Base-by-base conservation (phyloP, 768 basidiomycete genomes). In the Psilocybe sp. region DNA sequence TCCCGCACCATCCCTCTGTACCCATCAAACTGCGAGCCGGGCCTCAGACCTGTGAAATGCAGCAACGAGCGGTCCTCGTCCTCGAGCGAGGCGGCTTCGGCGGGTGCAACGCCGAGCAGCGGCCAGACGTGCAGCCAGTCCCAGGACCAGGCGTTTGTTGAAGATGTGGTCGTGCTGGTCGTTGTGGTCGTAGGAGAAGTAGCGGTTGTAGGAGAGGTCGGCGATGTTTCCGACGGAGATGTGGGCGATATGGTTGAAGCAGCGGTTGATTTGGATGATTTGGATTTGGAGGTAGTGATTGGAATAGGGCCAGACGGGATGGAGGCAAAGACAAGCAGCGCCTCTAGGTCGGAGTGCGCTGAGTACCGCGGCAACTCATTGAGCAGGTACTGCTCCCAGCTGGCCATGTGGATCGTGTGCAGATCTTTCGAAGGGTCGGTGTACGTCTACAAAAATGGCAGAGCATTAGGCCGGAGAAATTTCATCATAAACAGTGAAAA, bases 41-140 rank as follows among this genome's bases (percentile, higher is more conserved):
- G 53, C 47, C 55, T 60, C 16, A 62, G 31, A 2, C 63, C 61
- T 47, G 58, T 48, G 1, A 64, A 20, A 40, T 57, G 47, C 9
- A 64, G 44, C 12, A 47, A 43, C 4, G 47, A 34, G 4, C 48
- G 47, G 40, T 64, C 63, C 14, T 34, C 39, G 5, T 52, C 55
- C 52, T 60, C 59, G 18, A 38, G 20, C 28, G 49, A 52, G 12
- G 19, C 23, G 4, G 58, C 50, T 19, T 60, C 55, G 1, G 20
- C 47, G 11, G 49, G 52, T 5, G 56, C 19, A 2, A 64, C 32
- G 8, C 61, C 58, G 2, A 64, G 57, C 10, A 64, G 36, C 8
- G 63, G 61, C 59, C 61, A 60, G 11, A 60, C 52, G 23, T 64
- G 63, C 1, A 60, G 36, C 60, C 63, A 62, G 37, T 60, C 63